Evolutionary conservation across 164 flowering plant genomes (phyloP), one percentile per base, ranked within the genome.

Genomic region (Aristolochia fimbriata): DNA sequence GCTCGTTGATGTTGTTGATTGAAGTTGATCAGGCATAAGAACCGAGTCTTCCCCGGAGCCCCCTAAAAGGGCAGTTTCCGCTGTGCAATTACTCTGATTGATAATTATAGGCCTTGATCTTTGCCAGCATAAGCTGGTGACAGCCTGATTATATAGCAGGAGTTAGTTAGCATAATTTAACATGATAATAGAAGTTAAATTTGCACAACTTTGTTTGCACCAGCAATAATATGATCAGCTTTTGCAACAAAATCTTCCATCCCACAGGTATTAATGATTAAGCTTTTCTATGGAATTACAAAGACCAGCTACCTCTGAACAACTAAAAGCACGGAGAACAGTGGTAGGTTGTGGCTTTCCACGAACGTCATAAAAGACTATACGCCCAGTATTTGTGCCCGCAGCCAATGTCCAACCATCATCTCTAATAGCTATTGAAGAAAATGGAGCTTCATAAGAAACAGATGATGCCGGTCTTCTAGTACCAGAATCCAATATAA

Each of bases 11-110:
- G 88, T 51, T 62, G 73, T 58, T 45, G 97, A 85, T 63, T 96
- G 97, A 71, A 86, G 95, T 24, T 95, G 99, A 64, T 94, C 99
- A 25, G 99, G 99, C 97, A 94, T 94, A 55, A 94, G 88, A 51
- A 88, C 65, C 55, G 97, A 88, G 59, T 88, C 97, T 68, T 87
- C 99, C 48, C 80, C 78, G 65, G 91, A 71, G 74, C 81, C 88
- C 62, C 97, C 99, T 62, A 91, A 57, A 69, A 94, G 97, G 67
- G 88, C 90, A 76, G 68, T 75, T 68, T 94, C 97, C 56, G 82
- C 79, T 59, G 80, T 74, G 73, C 96, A 88, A 62, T 62, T 87
- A 59, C 68, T 83, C 67, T 88, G 96, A 71, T 78, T 87, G 19
- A 94, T 84, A 65, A 73, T 58, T 10, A 80, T 78, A 25, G 99